Evolutionary conservation across 2,329 filamentous ascomycete genomes (phyloP).

Genomic region (Fusarium dlaminii): DNA sequence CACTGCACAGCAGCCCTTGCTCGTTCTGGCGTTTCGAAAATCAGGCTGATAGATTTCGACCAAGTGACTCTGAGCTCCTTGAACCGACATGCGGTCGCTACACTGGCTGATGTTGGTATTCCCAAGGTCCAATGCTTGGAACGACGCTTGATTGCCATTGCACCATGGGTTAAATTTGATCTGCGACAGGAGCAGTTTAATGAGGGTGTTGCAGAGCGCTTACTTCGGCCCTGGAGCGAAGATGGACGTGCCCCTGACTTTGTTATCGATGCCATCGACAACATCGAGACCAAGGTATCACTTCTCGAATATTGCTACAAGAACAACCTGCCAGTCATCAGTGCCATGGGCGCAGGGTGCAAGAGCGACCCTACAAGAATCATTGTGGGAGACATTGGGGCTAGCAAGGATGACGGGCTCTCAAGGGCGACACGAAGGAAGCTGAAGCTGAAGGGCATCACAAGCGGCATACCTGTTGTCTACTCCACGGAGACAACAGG

Average conservation of each 20-base stretch:
- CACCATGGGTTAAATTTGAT: conserved; percentile 93
- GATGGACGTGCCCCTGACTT: conserved; percentile 77
- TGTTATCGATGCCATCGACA: conserved; percentile 97
- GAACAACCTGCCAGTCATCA: conserved; percentile 82
- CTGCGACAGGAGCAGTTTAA: conserved; percentile 85
- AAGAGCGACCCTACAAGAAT: conserved; percentile 88
- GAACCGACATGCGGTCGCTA: conserved; percentile 96
- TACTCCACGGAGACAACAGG: conserved; percentile 92
- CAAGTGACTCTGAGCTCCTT: conserved; percentile 95
- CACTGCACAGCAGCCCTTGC: conserved; percentile 88
- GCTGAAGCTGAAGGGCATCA: conserved; percentile 80
- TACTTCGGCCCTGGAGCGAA: conserved; percentile 74
- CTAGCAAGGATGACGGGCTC: conserved; percentile 86
- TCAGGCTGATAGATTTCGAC: conserved; percentile 95
- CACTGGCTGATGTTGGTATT: conserved; percentile 90
- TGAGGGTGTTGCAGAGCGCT: conserved; percentile 67
- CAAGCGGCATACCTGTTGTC: conserved; percentile 87
- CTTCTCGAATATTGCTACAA: conserved; percentile 88
- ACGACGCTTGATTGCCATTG: conserved; percentile 82
- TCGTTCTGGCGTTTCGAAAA: conserved; percentile 85
- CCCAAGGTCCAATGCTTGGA: conserved; percentile 90
- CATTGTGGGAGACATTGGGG: conserved; percentile 89
- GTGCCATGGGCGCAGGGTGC: conserved; percentile 95
- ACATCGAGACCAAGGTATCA: conserved; percentile 95
- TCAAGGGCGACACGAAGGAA: conserved; percentile 85